phyloP scores from a whole-genome alignment of 106 monocot species.

The Ottelia alismoides region DNA sequence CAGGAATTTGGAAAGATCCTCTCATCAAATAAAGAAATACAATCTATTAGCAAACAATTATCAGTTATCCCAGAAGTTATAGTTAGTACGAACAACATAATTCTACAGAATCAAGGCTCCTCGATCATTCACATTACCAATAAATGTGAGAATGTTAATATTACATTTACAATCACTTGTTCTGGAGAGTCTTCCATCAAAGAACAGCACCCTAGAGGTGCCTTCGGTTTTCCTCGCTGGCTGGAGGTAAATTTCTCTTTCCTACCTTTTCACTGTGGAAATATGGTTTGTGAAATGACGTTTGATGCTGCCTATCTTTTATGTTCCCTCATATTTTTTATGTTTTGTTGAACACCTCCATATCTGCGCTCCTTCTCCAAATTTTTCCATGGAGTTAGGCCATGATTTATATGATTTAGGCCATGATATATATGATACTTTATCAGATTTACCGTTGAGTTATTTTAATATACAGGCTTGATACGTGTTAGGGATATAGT shows the following conservation, averaged over 20 bases:
- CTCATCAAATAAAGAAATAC: slow-evolving; percentile 27
- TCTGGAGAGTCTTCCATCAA: slow-evolving; percentile 34
- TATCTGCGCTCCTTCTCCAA: too few species aligned
- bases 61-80: slow-evolving; percentile 43
- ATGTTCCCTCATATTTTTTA: too few species aligned
- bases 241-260: background rate
- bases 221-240: background rate
- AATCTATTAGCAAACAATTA: slow-evolving; percentile 27
- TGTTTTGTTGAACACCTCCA: too few species aligned
- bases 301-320: too few species aligned
- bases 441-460: too few species aligned
- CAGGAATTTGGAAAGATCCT: slow-evolving; percentile 41
- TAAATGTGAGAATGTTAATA: slow-evolving; percentile 26
- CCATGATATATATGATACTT: too few species aligned
- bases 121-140: slow-evolving; percentile 44
- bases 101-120: slow-evolving; percentile 36
- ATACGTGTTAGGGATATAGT: too few species aligned
- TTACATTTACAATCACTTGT: slow-evolving; percentile 37
- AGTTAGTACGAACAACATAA: slow-evolving; percentile 54
- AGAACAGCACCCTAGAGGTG: background rate
- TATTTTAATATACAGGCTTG: too few species aligned
- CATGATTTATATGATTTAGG: too few species aligned
- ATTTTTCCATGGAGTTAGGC: too few species aligned
- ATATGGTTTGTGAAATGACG: too few species aligned
- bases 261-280: too few species aligned